Evolutionary conservation across 2,329 filamentous ascomycete species (phyloP).

Genomic region (Neoascochyta sp.): DNA sequence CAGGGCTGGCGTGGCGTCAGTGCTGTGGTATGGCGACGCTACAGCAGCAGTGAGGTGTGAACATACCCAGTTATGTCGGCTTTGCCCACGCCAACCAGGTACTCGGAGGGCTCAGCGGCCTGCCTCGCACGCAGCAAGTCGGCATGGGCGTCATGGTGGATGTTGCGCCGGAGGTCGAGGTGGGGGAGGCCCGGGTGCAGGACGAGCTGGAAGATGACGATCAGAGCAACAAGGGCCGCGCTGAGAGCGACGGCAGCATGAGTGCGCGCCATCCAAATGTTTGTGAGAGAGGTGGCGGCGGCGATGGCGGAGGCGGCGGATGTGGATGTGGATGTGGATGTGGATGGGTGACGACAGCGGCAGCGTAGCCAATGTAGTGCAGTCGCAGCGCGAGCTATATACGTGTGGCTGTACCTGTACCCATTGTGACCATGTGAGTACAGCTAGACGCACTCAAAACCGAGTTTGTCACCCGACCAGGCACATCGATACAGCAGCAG

Average conservation of each 20-base stretch:
- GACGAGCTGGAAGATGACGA: conserved; percentile 37
- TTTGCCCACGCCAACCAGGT: conserved; percentile 66
- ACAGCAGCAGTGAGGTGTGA: neutral
- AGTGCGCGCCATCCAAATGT: conserved; percentile 39
- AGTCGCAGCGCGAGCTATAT: too few species aligned
- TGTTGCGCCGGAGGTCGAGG: conserved; percentile 26
- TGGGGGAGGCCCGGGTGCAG: conserved; percentile 33
- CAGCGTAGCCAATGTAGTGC: too few species aligned
- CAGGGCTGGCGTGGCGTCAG: conserved; percentile 57
- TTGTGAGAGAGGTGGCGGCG: conserved; percentile 13
- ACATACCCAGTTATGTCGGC: conserved; percentile 67
- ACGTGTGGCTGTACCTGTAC: too few species aligned
- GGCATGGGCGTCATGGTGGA: conserved; percentile 21
- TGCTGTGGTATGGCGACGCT: neutral
- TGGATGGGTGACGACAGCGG: too few species aligned
- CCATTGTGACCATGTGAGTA: too few species aligned
- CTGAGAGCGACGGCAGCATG: conserved; percentile 38
- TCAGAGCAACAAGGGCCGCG: conserved; percentile 30
- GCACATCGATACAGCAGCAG: too few species aligned
- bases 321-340: too few species aligned
- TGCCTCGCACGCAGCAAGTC: conserved; percentile 28
- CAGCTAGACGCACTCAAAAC: too few species aligned
- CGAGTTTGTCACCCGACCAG: too few species aligned
- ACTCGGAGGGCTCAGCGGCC: conserved; percentile 46
- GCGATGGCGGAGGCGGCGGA: conserved; percentile 18